Base-by-base conservation (phyloP, 768 basidiomycete genomes). In the Candolleomyces aberdarensis region DNA sequence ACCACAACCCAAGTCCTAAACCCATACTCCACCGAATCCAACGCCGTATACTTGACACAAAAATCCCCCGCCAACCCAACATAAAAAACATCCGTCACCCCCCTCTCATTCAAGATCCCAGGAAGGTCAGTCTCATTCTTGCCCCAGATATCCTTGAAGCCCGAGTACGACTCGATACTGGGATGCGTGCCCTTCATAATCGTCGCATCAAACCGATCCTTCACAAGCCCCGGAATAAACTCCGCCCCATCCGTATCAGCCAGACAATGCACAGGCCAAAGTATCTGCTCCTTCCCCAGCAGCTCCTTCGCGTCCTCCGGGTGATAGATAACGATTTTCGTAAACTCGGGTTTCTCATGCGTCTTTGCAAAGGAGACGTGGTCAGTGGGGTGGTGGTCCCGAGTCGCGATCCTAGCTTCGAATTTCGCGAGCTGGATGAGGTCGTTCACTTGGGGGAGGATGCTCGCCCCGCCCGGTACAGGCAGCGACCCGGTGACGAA, bases 211-310 rank as follows among this genome's bases (percentile, higher is more conserved):
- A 81, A 72, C 46, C 68, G 68, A 40, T 69, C 69, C 29, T 73
- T 70, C 54, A 76, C 66, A n/a, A 93, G 66, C 26, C 79, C 82
- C 3, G 76, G 67, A 31, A 89, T 84, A 47, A 93, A 78, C 65
- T 85, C 82, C 17, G 83, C 81, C 1, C 92, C 92, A 1, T 66
- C 73, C 0, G 81, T 80, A 49, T 77, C 77, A 56, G 81, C 82
- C 22, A 92, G 81, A 65, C 92, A 93, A 69, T 94, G 92, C 64
- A 85, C 85, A 0, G 92, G 92, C 92, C 92, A 94, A 36, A 94
- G 73, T 29, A 83, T 80, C 71, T 90, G 88, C 46, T 78, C 70
- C 61, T 73, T 64, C 40, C 74, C 73, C 19, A 67, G 53, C 51
- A 70, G 61, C 64, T 74, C 67, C 13, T 67, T 61, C 60, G 66